phyloP scores from a whole-genome alignment of 495 filamentous ascomycete genomes.

The Xylaria palmicola region DNA sequence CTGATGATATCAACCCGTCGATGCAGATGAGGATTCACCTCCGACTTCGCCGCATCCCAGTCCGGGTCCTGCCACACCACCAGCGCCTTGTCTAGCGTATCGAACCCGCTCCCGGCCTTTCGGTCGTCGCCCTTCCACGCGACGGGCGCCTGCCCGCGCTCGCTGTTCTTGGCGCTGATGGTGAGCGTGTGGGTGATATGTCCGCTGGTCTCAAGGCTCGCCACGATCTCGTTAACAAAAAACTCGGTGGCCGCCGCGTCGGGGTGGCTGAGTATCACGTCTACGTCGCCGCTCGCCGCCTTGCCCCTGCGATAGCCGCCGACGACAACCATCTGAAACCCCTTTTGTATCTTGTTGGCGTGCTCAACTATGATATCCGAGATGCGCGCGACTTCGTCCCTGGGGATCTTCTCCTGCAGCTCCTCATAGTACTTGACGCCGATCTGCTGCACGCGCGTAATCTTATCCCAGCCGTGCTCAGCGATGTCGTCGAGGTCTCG shows the following conservation, averaged over 20 bases:
- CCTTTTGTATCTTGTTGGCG: slow-evolving; percentile 53
- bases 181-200: slow-evolving; percentile 84
- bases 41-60: slow-evolving; percentile 44
- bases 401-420: slow-evolving; percentile 67
- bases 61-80: slow-evolving; percentile 88
- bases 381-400: slow-evolving; percentile 73
- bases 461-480: slow-evolving; percentile 72
- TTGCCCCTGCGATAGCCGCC: slow-evolving; percentile 89
- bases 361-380: slow-evolving; percentile 58
- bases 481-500: slow-evolving; percentile 72
- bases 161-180: slow-evolving; percentile 61
- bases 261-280: slow-evolving; percentile 80
- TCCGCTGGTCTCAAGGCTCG: slow-evolving; percentile 60
- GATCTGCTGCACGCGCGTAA: slow-evolving; percentile 84
- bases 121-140: slow-evolving; percentile 44
- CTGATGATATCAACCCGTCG: slow-evolving; percentile 87
- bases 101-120: slow-evolving; percentile 61
- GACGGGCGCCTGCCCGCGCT: slow-evolving; percentile 67
- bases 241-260: slow-evolving; percentile 62
- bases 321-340: slow-evolving; percentile 71
- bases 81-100: slow-evolving; percentile 85
- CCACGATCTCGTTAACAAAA: slow-evolving; percentile 67
- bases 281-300: slow-evolving; percentile 70
- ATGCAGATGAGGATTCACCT: slow-evolving; percentile 71
- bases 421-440: slow-evolving; percentile 96